phyloP scores from a whole-genome alignment of 2,329 filamentous ascomycete genomes.

The Diaporthe capsici region DNA sequence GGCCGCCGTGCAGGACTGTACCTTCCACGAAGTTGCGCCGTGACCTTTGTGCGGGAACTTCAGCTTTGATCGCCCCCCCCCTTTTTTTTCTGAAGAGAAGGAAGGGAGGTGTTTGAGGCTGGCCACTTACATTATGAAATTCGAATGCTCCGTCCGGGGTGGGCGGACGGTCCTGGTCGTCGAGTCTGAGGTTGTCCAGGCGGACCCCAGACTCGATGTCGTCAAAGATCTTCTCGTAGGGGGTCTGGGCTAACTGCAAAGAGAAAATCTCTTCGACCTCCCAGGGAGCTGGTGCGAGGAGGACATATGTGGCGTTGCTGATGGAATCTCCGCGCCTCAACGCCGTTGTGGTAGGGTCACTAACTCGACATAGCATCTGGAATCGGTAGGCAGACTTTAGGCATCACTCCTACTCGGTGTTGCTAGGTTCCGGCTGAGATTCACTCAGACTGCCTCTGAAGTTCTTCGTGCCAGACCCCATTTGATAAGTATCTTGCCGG shows the following conservation, averaged over 20 bases:
- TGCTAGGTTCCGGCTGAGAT: neutral
- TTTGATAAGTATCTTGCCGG: no score
- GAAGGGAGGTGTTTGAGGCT: no score
- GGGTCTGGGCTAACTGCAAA: slow-evolving; percentile 13
- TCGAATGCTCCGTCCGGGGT: slow-evolving; percentile 31
- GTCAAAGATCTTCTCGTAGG: slow-evolving; percentile 10
- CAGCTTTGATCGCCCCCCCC: no score
- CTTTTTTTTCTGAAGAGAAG: no score
- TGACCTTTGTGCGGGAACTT: neutral
- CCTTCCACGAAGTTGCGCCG: slow-evolving; percentile 8
- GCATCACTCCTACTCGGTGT: slow-evolving; percentile 19
- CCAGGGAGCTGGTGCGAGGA: slow-evolving; percentile 38
- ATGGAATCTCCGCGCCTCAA: neutral
- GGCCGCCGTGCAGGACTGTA: slow-evolving; percentile 9
- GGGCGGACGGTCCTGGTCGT: slow-evolving; percentile 21
- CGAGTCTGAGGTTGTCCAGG: slow-evolving; percentile 27
- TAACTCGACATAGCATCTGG: slow-evolving; percentile 27
- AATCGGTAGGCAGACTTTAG: slow-evolving; percentile 36
- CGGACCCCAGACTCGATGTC: slow-evolving; percentile 12
- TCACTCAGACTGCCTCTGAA: no score
- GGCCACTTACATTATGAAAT: neutral
- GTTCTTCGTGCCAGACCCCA: no score
- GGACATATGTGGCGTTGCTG: neutral
- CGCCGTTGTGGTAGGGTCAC: neutral
- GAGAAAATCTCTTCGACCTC: slow-evolving; percentile 38